Evolutionary conservation across 2,329 filamentous ascomycete genomes (phyloP).

Genomic region (Rutstroemia sp.): DNA sequence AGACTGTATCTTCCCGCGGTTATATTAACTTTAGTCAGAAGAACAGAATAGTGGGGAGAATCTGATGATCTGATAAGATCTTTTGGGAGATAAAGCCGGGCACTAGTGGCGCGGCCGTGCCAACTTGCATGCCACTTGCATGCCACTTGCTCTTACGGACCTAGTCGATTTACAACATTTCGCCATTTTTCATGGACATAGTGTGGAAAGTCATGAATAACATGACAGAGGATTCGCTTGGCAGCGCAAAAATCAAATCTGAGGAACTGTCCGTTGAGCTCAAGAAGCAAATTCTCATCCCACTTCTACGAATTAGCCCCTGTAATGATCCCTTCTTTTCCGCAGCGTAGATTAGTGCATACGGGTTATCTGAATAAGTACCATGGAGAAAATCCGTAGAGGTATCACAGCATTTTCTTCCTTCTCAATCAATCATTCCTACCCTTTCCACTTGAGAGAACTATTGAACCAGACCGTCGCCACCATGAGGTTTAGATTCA

Average conservation of each 20-base stretch:
- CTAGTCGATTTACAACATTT: not conserved
- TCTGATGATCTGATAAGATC: constrained; percentile 1
- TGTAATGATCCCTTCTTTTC: not conserved
- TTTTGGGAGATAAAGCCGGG: not conserved
- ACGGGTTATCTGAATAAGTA: not conserved
- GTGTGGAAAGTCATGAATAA: not conserved
- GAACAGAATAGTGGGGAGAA: not conserved
- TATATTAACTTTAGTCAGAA: not conserved
- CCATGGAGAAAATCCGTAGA: not conserved
- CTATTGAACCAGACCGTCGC: not conserved
- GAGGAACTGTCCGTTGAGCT: not conserved
- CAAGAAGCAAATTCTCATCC: not conserved
- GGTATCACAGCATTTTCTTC: not conserved
- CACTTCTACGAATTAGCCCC: not conserved
- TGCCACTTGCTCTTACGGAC: not conserved
- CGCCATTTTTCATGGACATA: too few species aligned
- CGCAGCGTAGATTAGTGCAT: not conserved
- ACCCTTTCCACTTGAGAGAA: not conserved
- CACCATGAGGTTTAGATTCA: not conserved
- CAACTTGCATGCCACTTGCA: not conserved
- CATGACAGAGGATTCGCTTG: not conserved
- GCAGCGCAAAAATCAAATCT: not conserved
- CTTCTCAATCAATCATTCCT: not conserved
- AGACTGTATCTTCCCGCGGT: too few species aligned
- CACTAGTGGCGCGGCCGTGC: not conserved